These are phyloP conservation scores for Incumbomyces lentus DNA, from an alignment of 2,329 filamentous ascomycete species.

Conservation along the genomic window DNA sequence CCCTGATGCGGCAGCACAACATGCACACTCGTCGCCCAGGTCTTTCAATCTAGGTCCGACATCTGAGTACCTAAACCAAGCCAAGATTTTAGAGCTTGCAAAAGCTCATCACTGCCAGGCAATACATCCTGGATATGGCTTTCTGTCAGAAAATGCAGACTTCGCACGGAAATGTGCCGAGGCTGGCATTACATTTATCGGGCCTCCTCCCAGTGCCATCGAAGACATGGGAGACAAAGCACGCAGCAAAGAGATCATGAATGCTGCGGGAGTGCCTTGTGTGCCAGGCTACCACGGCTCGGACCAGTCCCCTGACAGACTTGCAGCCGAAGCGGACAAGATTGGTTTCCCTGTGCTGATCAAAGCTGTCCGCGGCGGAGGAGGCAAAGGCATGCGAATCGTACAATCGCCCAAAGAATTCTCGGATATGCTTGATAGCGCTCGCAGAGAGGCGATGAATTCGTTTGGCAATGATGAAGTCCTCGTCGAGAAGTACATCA, in stretches of 20 bases:
- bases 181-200: constrained; percentile 88
- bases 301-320: constrained; percentile 58
- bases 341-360: constrained; percentile 57
- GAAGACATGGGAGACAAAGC: constrained; percentile 87
- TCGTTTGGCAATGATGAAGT: constrained; percentile 59
- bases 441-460: constrained; percentile 53
- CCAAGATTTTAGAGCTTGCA: constrained; percentile 80
- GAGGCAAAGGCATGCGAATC: constrained; percentile 61
- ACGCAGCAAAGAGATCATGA: constrained; percentile 94
- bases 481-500: constrained; percentile 59
- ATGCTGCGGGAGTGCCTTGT: constrained; percentile 82
- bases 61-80: constrained; percentile 83
- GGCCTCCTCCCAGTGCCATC: constrained; percentile 68
- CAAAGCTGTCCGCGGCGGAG: constrained; percentile 55
- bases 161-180: constrained; percentile 84
- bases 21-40: constrained; percentile 74
- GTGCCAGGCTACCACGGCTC: constrained; percentile 90
- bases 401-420: constrained; percentile 49
- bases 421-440: constrained; percentile 49
- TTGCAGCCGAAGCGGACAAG: constrained; percentile 61
- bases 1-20: constrained; percentile 75
- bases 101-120: constrained; percentile 79
- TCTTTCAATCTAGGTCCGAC: constrained; percentile 74
- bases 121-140: constrained; percentile 93
- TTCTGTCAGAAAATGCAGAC: constrained; percentile 68